Percentiles rank a stretch among this genome's conserved stretches.
Evolutionary conservation across 441 rosid species (phyloP).

Genomic region (Flueggea neowawraea): DNA sequence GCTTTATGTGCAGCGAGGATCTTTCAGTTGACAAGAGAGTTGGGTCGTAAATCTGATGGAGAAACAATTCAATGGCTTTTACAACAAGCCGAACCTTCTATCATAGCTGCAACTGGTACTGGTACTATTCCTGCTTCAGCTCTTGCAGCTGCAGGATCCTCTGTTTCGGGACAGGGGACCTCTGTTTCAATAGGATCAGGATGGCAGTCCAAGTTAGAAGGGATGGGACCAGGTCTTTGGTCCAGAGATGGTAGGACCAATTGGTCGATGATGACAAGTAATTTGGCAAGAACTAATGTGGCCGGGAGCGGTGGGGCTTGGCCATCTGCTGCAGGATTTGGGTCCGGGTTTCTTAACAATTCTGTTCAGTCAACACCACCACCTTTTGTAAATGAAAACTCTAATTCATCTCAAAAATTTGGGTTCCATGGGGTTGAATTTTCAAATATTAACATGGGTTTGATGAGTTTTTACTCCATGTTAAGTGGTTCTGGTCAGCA

Average conservation of each 20-base stretch:
- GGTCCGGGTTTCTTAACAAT: slow-evolving; percentile 30
- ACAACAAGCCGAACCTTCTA: slow-evolving; percentile 89
- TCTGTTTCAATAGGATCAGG: slow-evolving; percentile 48
- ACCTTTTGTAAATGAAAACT: slow-evolving; percentile 41
- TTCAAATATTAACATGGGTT: slow-evolving; percentile 54
- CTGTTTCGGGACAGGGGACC: slow-evolving; percentile 66
- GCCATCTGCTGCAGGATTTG: slow-evolving; percentile 62
- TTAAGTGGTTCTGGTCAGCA: slow-evolving; percentile 49
- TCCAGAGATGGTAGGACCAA: slow-evolving; percentile 49
- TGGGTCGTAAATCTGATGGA: slow-evolving; percentile 96
- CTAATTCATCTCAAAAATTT: slow-evolving; percentile 42
- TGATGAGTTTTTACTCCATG: slow-evolving; percentile 72
- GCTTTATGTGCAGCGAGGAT: slow-evolving; percentile 95
- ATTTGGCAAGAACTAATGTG: slow-evolving; percentile 52
- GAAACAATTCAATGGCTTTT: slow-evolving; percentile 95
- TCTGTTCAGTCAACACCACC: slow-evolving; percentile 34
- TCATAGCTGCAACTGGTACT: slow-evolving; percentile 83
- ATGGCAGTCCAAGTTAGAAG: slow-evolving; percentile 54
- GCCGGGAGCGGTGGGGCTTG: slow-evolving; percentile 50
- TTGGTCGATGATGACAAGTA: slow-evolving; percentile 55
- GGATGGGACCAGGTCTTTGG: slow-evolving; percentile 39
- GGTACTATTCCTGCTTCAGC: slow-evolving; percentile 96
- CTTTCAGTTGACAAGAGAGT: slow-evolving; percentile 88
- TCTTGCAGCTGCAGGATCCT: slow-evolving; percentile 49
- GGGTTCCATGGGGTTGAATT: slow-evolving; percentile 64